phyloP scores from a whole-genome alignment of 768 basidiomycete genomes.

The Auricularia heimuer region DNA sequence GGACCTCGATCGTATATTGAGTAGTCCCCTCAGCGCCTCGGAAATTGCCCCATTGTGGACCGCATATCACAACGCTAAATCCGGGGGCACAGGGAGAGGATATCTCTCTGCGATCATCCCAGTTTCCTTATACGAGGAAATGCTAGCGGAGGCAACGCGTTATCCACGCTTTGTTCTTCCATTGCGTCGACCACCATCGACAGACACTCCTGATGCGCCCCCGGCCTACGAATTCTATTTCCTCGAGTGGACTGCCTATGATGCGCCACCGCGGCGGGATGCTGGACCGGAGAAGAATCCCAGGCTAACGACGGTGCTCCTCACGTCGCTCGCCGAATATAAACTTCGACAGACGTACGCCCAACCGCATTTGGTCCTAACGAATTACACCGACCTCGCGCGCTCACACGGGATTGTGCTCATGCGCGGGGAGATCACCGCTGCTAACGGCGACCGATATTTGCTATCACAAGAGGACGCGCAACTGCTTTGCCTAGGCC shows the following conservation, averaged over 20 bases:
- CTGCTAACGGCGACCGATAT: constrained; percentile 38
- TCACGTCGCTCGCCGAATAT: constrained; percentile 91
- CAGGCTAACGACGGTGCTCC: constrained; percentile 60
- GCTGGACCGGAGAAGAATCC: constrained; percentile 27
- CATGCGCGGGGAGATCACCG: constrained; percentile 85
- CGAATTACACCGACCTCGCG: constrained; percentile 85
- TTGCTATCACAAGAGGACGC: constrained; percentile 60
- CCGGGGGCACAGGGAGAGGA: constrained; percentile 70
- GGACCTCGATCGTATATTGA: constrained; percentile 60
- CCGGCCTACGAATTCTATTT: constrained; percentile 59
- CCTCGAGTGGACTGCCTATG: constrained; percentile 86
- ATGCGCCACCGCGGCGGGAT: constrained; percentile 50
- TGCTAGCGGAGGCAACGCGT: constrained; percentile 49
- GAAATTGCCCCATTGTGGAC: constrained; percentile 83
- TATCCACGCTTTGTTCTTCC: constrained; percentile 55
- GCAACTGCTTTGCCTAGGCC: constrained; percentile 65
- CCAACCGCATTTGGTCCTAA: constrained; percentile 83
- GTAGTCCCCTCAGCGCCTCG: constrained; percentile 46
- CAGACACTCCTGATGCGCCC: constrained; percentile 16
- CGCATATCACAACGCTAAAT: constrained; percentile 75
- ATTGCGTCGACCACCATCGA: constrained; percentile 39
- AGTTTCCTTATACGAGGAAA: constrained; percentile 55
- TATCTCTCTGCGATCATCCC: constrained; percentile 84
- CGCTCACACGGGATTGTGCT: constrained; percentile 73
- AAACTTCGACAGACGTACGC: constrained; percentile 76